A percentile compares a stretch with the other conserved stretches of the same genome.
Evolutionary conservation across 345 rosid genomes (phyloP).

Genomic region (Raphanus raphanistrum): DNA sequence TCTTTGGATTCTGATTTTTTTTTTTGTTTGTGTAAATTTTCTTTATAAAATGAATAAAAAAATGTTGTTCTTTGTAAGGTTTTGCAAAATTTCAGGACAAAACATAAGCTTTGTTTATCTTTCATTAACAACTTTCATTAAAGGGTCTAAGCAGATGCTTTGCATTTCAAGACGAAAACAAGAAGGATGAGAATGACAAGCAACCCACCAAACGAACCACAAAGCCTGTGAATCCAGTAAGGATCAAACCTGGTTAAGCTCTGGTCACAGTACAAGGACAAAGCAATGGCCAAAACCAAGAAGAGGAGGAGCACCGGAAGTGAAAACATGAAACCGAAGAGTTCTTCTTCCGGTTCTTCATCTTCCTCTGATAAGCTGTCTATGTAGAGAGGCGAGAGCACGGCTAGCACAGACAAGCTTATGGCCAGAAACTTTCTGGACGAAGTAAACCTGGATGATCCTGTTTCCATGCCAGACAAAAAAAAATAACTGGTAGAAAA

Average conservation of each 20-base stretch:
- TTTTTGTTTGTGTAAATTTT: slow-evolving; percentile 16
- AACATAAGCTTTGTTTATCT: background rate
- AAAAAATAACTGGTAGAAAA: background rate
- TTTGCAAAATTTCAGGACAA: slow-evolving; percentile 3
- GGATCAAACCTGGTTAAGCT: slow-evolving; percentile 71
- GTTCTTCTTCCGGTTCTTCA: slow-evolving; percentile 47
- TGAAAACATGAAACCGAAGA: slow-evolving; percentile 41
- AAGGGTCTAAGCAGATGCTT: slow-evolving; percentile 30
- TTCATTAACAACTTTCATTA: slow-evolving; percentile 10
- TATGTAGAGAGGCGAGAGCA: slow-evolving; percentile 73
- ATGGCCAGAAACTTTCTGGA: slow-evolving; percentile 59
- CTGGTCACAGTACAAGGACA: slow-evolving; percentile 58
- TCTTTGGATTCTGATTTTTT: background rate
- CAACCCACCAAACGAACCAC: slow-evolving; percentile 88
- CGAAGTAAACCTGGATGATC: slow-evolving; percentile 39
- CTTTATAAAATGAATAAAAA: slow-evolving; percentile 4
- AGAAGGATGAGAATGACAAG: slow-evolving; percentile 64
- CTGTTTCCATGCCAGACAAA: slow-evolving; percentile 19
- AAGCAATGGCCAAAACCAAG: slow-evolving; percentile 52
- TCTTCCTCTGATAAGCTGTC: slow-evolving; percentile 42
- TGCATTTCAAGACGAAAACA: slow-evolving; percentile 59
- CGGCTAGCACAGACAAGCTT: slow-evolving; percentile 52
- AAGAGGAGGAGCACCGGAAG: slow-evolving; percentile 58
- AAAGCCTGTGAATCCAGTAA: slow-evolving; percentile 83
- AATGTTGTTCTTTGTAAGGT: slow-evolving; percentile 3